Conservation (phyloP, 2,329 filamentous ascomycete species). For the Penicillium sp. region DNA sequence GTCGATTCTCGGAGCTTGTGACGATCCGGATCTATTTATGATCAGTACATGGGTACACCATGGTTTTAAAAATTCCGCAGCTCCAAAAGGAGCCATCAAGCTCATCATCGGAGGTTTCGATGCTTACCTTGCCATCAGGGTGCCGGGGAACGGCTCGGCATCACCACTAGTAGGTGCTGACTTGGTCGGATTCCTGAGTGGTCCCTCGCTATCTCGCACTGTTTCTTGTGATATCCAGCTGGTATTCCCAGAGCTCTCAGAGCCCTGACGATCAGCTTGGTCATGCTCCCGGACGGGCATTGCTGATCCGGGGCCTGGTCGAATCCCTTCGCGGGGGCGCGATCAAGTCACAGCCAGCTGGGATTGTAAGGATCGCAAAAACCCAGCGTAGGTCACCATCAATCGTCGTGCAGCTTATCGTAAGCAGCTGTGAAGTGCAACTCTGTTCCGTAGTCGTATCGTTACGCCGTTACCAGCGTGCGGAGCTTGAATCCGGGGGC, state of each 20-base stretch:
- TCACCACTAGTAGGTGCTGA: constrained; percentile 26
- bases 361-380: constrained; percentile 11
- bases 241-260: constrained; percentile 40
- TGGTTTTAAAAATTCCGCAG: not conserved
- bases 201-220: constrained; percentile 31
- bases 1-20: constrained; percentile 26
- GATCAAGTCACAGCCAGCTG: constrained; percentile 24
- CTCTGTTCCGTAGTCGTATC: constrained; percentile 4
- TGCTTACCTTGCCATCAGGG: constrained; percentile 35
- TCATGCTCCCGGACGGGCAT: constrained; percentile 38
- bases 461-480: constrained; percentile 10
- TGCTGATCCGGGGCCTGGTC: constrained; percentile 20
- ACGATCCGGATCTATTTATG: constrained; percentile 22
- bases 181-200: constrained; percentile 21
- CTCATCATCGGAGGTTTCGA: not conserved
- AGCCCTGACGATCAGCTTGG: constrained; percentile 37
- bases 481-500: constrained; percentile 10
- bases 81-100: not conserved
- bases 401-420: constrained; percentile 15
- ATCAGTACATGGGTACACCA: constrained; percentile 11
- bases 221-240: constrained; percentile 44
- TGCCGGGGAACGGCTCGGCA: constrained; percentile 28
- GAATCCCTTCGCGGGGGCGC: constrained; percentile 20
- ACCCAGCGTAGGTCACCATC: constrained; percentile 19
- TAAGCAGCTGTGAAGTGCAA: constrained; percentile 8